Evolutionary conservation across 352 stramenopile species (phyloP), one percentile per base, ranked within the genome.

Genomic region (Blastocystis sp.): DNA sequence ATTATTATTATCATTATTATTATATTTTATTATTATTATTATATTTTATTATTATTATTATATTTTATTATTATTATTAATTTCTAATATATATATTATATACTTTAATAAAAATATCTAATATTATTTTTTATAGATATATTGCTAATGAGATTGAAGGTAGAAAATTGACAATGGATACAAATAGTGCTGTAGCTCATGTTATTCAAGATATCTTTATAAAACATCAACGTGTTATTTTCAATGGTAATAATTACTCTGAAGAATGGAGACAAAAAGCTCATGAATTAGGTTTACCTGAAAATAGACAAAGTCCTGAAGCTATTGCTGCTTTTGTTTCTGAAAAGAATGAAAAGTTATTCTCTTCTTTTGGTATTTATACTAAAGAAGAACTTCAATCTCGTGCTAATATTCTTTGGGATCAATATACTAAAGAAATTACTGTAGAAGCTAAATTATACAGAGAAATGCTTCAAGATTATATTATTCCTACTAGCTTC

Each of bases 191-290:
- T 18, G 28, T 73, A 23, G 58, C 65, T 28, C 68, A 77, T 21
- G 64, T 82, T 45, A 75, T 79, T 21, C 70, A 71, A 28, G 66
- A 78, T 39, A 69, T 72, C 19, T 57, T 83, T 13, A 77, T 77
- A 23, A 74, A 81, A 58, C 70, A 80, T 68, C 79, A 71, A 70
- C 75, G 73, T 56, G 75, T 82, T 13, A 74, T 87, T 47, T 87
- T 87, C 74, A 87, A 85, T 66, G 79, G 79, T 23, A 73, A 87
- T 71, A 81, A 81, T 58, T 87, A 85, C 67, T 66, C 72, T 35
- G 48, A 67, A 25, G 70, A 64, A 5, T 76, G 74, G 55, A 72
- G 81, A 57, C 37, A 79, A 41, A 73, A 75, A 45, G 71, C 82
- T 10, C 80, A 73, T 21, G 71, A 82, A 24, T 59, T 70, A 46